phyloP scores from a whole-genome alignment of 352 stramenopile species.

The Globisporangium carolinianum region DNA sequence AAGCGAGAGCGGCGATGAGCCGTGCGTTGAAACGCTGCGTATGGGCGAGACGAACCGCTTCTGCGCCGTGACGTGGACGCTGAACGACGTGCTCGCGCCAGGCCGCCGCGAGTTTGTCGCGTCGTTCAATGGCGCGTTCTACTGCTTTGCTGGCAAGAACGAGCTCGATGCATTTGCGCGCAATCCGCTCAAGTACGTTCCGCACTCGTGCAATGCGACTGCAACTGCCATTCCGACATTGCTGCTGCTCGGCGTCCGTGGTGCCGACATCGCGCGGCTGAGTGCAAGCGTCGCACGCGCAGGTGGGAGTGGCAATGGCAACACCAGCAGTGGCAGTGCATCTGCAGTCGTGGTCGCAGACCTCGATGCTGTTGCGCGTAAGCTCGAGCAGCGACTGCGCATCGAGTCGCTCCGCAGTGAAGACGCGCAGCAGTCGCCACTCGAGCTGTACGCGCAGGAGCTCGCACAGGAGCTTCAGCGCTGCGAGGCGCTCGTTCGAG shows the following conservation, averaged over 20 bases:
- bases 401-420: slow-evolving; percentile 12
- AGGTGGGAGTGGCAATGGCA: slow-evolving; percentile 4
- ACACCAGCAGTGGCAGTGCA: neutral
- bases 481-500: neutral
- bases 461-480: slow-evolving; percentile 12
- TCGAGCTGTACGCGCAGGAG: slow-evolving; percentile 17
- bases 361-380: neutral
- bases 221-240: slow-evolving; percentile 29
- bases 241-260: slow-evolving; percentile 47
- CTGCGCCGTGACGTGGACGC: slow-evolving; percentile 54
- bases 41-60: slow-evolving; percentile 53
- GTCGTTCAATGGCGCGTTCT: slow-evolving; percentile 39
- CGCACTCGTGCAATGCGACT: slow-evolving; percentile 18
- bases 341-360: slow-evolving; percentile 16
- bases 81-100: slow-evolving; percentile 29
- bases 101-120: slow-evolving; percentile 30
- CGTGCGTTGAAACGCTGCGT: neutral
- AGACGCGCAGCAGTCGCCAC: slow-evolving; percentile 6
- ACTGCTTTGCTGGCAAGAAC: slow-evolving; percentile 38
- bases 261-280: slow-evolving; percentile 9
- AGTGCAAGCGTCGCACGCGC: slow-evolving; percentile 4
- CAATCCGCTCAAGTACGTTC: slow-evolving; percentile 41
- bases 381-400: slow-evolving; percentile 10
- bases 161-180: slow-evolving; percentile 42
- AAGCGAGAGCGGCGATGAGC: neutral